Percentiles rank a stretch among this genome's conserved stretches.
Conservation (phyloP, 225 moss, liverwort and hornwort species). For the Rhytidiadelphus loreus region DNA sequence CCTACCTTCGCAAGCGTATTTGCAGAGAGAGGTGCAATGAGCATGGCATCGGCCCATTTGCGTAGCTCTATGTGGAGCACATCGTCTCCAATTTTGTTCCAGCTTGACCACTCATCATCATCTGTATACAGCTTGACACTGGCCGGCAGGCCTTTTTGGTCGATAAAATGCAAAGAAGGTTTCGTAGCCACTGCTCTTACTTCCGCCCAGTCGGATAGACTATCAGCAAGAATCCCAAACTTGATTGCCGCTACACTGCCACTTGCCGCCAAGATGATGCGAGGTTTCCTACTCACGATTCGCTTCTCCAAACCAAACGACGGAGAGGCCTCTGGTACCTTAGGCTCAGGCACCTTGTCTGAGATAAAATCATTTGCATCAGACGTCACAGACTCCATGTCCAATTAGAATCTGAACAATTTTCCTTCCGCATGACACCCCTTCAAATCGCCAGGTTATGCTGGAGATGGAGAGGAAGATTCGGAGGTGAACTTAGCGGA, state of each 20-base stretch:
- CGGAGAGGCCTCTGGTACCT: slow-evolving; percentile 20
- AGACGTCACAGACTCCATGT: slow-evolving; percentile 38
- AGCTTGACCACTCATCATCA: slow-evolving; percentile 86
- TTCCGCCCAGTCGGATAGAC: slow-evolving; percentile 85
- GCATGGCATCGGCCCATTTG: slow-evolving; percentile 91
- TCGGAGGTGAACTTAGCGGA: slow-evolving; percentile 13
- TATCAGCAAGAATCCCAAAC: slow-evolving; percentile 72
- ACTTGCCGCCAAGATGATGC: slow-evolving; percentile 82
- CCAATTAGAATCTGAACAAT: not conserved
- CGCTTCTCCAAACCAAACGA: slow-evolving; percentile 51
- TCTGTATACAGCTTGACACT: slow-evolving; percentile 78
- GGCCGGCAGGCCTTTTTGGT: slow-evolving; percentile 53
- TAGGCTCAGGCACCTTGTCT: slow-evolving; percentile 23
- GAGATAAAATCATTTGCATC: slow-evolving; percentile 21
- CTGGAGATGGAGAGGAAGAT: not conserved
- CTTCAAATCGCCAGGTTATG: not conserved
- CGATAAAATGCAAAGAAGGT: slow-evolving; percentile 80
- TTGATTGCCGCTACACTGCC: slow-evolving; percentile 94
- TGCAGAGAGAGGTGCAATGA: slow-evolving; percentile 92
- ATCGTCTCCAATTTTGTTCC: slow-evolving; percentile 83
- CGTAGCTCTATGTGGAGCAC: slow-evolving; percentile 91
- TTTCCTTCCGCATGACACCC: not conserved
- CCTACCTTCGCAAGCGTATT: slow-evolving; percentile 92
- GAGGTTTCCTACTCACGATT: slow-evolving; percentile 46
- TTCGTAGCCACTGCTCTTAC: slow-evolving; percentile 80